A percentile compares a stretch with the other conserved stretches of the same genome.
phyloP scores from a whole-genome alignment of 345 rosid species.

The Hevea brasiliensis region DNA sequence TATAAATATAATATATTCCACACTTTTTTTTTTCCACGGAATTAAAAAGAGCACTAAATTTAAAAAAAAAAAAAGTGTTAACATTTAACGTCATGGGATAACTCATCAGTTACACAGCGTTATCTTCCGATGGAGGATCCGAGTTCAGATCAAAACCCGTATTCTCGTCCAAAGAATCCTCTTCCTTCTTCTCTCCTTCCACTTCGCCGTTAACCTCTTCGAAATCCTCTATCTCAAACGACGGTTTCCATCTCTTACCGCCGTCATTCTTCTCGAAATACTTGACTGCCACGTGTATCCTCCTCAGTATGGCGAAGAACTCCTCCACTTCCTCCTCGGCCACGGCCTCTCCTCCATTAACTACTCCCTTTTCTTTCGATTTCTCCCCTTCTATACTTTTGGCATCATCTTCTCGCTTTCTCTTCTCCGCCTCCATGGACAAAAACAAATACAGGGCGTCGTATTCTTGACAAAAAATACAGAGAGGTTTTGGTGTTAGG shows the following conservation, averaged over 20 bases:
- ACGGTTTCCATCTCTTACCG: constrained; percentile 10
- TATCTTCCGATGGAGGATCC: constrained; percentile 16
- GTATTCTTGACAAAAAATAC: neutral
- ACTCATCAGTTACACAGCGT: neutral
- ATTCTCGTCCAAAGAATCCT: neutral
- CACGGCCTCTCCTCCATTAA: neutral
- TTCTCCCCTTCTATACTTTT: neutral
- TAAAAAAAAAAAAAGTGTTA: too few species aligned
- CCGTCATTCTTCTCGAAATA: constrained; percentile 9
- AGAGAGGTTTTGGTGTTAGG: neutral
- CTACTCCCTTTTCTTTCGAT: neutral
- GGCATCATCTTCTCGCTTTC: neutral
- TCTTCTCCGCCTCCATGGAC: constrained; percentile 7
- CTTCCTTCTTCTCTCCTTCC: neutral
- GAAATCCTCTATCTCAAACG: constrained; percentile 15
- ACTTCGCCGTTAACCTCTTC: constrained; percentile 11
- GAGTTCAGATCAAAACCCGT: constrained; percentile 31
- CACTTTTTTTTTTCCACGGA: too few species aligned
- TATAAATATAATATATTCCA: too few species aligned
- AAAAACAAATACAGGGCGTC: too few species aligned
- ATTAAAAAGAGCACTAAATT: too few species aligned
- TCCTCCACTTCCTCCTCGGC: constrained; percentile 30
- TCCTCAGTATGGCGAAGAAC: constrained; percentile 24
- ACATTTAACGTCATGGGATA: too few species aligned
- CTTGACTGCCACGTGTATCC: constrained; percentile 19